These are phyloP conservation scores for Mesotaenium endlicherianum DNA, from an alignment of 139 green algal genomes.

Conservation along the genomic window DNA sequence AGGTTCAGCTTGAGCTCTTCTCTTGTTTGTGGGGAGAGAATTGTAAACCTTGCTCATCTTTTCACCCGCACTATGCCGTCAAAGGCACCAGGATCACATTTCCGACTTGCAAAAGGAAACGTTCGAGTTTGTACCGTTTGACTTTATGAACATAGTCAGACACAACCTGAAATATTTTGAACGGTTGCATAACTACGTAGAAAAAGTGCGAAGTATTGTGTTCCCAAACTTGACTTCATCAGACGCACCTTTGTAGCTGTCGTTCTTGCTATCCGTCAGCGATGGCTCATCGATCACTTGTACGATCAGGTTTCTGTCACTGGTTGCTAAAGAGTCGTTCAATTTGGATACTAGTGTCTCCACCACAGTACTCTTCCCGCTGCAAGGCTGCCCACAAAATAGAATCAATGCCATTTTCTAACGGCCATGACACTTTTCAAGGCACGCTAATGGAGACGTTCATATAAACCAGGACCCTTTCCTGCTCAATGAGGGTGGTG, in stretches of 20 bases:
- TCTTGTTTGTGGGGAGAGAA: neutral
- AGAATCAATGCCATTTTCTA: slow-evolving; percentile 77
- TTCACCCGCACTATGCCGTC: neutral
- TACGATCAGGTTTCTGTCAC: too few relatives aligned
- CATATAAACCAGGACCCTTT: too few relatives aligned
- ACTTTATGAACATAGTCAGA: neutral
- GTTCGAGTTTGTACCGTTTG: neutral
- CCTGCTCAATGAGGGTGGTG: too few relatives aligned
- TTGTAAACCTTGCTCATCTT: neutral
- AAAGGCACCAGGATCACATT: neutral
- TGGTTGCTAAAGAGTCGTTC: too few relatives aligned
- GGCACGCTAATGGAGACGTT: too few relatives aligned
- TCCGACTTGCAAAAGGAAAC: neutral
- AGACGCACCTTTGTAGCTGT: neutral
- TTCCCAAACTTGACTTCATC: neutral
- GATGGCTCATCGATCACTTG: slow-evolving; percentile 74
- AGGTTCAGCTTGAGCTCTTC: neutral
- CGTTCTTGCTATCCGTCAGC: neutral
- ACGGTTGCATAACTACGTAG: neutral
- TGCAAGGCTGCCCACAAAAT: slow-evolving; percentile 76
- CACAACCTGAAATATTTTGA: neutral
- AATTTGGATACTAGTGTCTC: slow-evolving; percentile 45
- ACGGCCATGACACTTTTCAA: too few relatives aligned
- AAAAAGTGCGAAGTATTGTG: neutral
- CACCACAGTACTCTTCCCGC: slow-evolving; percentile 74